Percentiles rank a stretch among this genome's conserved stretches.
phyloP scores from a whole-genome alignment of 495 filamentous ascomycete genomes.

The Thermothielavioides terrestris region DNA sequence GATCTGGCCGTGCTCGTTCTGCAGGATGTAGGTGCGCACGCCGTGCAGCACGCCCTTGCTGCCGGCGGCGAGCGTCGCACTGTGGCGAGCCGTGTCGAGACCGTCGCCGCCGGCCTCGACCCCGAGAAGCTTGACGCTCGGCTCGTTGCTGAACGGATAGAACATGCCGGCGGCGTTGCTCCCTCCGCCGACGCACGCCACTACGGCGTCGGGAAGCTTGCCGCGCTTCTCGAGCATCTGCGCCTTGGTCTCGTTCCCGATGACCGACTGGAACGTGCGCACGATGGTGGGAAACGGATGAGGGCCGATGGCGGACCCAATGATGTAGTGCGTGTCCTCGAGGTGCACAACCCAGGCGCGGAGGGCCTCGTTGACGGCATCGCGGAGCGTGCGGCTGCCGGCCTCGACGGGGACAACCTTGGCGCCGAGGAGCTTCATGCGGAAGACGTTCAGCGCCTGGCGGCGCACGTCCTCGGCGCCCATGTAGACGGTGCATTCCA shows the following conservation, averaged over 20 bases:
- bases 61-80: constrained; percentile 79
- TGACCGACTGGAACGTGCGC: constrained; percentile 88
- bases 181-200: constrained; percentile 93
- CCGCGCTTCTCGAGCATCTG: constrained; percentile 75
- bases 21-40: constrained; percentile 89
- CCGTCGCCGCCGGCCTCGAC: constrained; percentile 97
- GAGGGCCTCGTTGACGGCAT: constrained; percentile 91
- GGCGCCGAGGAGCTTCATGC: constrained; percentile 91
- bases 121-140: constrained; percentile 76
- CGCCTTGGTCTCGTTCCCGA: constrained; percentile 83
- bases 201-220: constrained; percentile 89
- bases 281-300: constrained; percentile 96
- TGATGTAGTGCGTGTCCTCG: constrained; percentile 90
- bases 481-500: constrained; percentile 96
- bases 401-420: constrained; percentile 80
- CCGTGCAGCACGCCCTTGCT: constrained; percentile 91
- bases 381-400: constrained; percentile 76
- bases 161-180: constrained; percentile 92
- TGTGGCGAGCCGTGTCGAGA: constrained; percentile 77
- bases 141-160: constrained; percentile 84
- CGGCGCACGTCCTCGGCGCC: constrained; percentile 88
- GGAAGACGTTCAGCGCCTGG: constrained; percentile 91
- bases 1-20: constrained; percentile 88
- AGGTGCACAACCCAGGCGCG: constrained; percentile 82
- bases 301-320: constrained; percentile 88